These are phyloP conservation scores for Malus hybrid DNA, from an alignment of 331 rosid species.

Conservation along the genomic window DNA sequence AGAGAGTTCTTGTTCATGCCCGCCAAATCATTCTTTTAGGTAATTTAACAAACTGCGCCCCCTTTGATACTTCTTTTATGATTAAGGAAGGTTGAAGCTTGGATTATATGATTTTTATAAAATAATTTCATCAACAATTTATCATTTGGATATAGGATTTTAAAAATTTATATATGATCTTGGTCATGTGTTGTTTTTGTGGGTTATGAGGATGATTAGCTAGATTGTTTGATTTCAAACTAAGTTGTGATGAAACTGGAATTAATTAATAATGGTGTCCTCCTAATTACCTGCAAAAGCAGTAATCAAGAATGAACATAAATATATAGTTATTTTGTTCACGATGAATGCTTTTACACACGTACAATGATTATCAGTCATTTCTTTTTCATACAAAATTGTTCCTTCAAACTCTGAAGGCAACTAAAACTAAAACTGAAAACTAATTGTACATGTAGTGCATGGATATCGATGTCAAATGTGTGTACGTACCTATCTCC, in stretches of 20 bases:
- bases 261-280: neutral
- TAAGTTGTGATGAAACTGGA: neutral
- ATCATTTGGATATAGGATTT: neutral
- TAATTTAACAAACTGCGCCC: neutral
- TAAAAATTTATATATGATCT: no score
- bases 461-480: no score
- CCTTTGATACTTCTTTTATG: neutral
- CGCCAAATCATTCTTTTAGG: neutral
- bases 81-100: no score
- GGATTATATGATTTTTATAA: no score
- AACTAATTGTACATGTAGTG: no score
- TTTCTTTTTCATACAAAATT: neutral
- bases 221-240: neutral
- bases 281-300: neutral
- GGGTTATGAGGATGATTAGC: neutral
- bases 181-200: neutral
- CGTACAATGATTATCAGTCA: neutral
- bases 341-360: neutral
- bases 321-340: neutral
- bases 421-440: no score
- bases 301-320: neutral
- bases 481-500: no score
- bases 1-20: neutral
- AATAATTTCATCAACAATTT: no score
- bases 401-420: neutral